Evolutionary conservation across 2,329 filamentous ascomycete genomes (phyloP), one percentile per base, ranked within the genome.

Genomic region (Cadophora sp.): DNA sequence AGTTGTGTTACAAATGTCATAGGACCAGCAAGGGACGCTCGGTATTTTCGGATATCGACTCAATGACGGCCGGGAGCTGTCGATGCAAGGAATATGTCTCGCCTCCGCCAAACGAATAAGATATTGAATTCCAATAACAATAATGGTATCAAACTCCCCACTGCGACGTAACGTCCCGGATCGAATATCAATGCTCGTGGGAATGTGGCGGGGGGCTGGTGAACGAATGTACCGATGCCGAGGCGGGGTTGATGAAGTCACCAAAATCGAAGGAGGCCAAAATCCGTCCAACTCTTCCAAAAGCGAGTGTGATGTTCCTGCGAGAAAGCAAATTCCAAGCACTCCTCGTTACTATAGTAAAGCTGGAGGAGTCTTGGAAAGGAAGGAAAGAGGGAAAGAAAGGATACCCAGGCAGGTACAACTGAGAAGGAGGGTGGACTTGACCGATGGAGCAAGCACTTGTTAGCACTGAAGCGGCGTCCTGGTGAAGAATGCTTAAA

Each of bases 171-270:
- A 47, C 39, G 16, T 33, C 43, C 16, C 24, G 16, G 48, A 47
- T 45, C 41, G n/a, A 36, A 48, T 47, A 48, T 16, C 27, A 30
- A 60, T 60, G 16, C 41, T 60, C 8, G 58, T 47, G 58, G 43
- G 58, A 36, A 33, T 60, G 58, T 60, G 27, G 41, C 41, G 41
- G 39, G 58, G 18, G 56, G 1, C 20, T 24, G 41, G 16, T 33
- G 43, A 60, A 45, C 18, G 43, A 60, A 30, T 60, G 41, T 59
- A 30, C 56, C 20, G 30, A 45, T 45, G 58, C 36, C 36, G 55
- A 58, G 55, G 55, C 36, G 55, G 55, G 55, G 55, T 58, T 58
- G 55, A 43, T 58, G 56, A 60, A 60, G 58, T 60, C 58, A 48
- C 39, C 22, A 60, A 47, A 60, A 24, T 33, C 16, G 16, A 47